Conservation (phyloP, 176 grass and related monocot genomes). For the Sorghum bicolor region DNA sequence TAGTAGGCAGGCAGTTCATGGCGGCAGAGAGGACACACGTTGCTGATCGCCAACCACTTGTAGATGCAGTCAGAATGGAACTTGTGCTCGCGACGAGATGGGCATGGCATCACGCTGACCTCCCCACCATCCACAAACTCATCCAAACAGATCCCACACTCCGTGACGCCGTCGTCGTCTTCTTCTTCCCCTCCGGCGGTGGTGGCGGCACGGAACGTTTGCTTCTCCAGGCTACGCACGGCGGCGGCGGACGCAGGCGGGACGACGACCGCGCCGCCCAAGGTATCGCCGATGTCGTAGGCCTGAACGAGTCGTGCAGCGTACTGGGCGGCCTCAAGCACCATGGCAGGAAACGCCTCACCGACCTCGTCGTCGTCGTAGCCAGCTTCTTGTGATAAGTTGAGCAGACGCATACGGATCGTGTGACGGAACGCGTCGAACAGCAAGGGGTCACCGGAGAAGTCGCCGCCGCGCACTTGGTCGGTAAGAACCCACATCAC, state of each 20-base stretch:
- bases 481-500: background rate
- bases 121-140: background rate
- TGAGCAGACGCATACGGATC: fast-evolving
- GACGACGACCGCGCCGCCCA: background rate
- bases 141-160: background rate
- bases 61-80: background rate
- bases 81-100: background rate
- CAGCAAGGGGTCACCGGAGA: background rate
- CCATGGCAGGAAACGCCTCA: too few relatives aligned
- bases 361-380: background rate
- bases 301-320: fast-evolving
- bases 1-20: too few relatives aligned
- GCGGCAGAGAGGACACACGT: too few relatives aligned
- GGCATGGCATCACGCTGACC: background rate
- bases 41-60: too few relatives aligned
- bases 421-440: background rate
- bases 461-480: background rate
- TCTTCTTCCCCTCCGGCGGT: background rate
- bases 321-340: too few relatives aligned
- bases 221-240: background rate
- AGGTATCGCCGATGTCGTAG: too few relatives aligned
- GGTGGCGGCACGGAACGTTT: background rate
- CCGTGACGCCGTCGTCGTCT: background rate
- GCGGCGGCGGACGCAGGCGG: background rate
- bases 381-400: background rate